A percentile compares a stretch with the other conserved stretches of the same genome.
Conservation (phyloP, 768 basidiomycete species). For the Russula dissimulans region DNA sequence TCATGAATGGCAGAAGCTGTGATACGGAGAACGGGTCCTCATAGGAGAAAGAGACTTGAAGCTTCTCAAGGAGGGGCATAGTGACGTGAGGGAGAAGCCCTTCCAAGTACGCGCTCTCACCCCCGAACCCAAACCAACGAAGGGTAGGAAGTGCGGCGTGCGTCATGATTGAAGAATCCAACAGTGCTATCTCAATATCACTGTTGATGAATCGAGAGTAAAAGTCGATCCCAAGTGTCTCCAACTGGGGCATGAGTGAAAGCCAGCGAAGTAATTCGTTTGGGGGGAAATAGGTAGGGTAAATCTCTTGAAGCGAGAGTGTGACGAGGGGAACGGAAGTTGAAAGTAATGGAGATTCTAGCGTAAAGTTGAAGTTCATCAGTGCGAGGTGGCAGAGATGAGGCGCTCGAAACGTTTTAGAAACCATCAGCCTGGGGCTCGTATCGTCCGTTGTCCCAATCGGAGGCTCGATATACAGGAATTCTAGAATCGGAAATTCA, state of each 20-base stretch:
- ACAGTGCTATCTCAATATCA: no score
- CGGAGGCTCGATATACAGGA: not conserved
- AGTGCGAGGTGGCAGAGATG: not conserved
- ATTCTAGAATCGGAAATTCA: not conserved
- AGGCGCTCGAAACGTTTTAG: not conserved
- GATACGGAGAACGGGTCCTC: no score
- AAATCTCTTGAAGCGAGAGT: not conserved
- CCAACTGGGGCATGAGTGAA: not conserved
- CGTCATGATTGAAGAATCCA: no score
- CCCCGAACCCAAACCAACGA: no score
- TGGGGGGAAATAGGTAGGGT: not conserved
- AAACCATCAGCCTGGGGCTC: not conserved
- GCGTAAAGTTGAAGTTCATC: not conserved
- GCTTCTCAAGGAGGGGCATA: no score
- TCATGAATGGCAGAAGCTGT: no score
- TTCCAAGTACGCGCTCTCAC: no score
- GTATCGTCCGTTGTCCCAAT: no score
- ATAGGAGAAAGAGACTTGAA: no score
- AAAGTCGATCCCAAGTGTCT: not conserved
- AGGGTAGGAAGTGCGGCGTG: no score
- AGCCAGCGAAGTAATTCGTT: not conserved
- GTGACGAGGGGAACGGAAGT: not conserved
- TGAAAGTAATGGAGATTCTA: not conserved
- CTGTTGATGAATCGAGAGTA: no score
- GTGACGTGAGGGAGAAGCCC: no score